Evolutionary conservation across 2,329 filamentous ascomycete genomes (phyloP), one percentile per base, ranked within the genome.

Genomic region (Alternaria conjuncta): DNA sequence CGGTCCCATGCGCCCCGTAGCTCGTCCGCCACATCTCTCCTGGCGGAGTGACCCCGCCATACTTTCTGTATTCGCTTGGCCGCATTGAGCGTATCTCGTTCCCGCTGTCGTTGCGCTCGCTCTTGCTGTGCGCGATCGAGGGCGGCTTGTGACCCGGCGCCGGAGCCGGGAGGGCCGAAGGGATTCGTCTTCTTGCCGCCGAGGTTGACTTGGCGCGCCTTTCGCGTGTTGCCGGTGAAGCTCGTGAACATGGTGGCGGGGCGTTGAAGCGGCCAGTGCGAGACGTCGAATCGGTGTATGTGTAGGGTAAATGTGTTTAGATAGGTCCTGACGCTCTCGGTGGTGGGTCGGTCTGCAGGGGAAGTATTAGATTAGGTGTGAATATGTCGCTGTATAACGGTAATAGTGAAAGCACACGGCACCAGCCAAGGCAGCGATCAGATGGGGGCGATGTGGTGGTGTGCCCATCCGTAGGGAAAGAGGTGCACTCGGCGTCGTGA

Each of bases 161-260:
- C 86, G 63, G 81, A 80, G 69, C 87, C 87, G 64, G 87, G 79
- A 57, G 80, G 81, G 55, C 86, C 89, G 79, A 96, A 97, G 4
- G 94, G 93, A 75, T 97, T 97, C 55, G 85, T 84, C 69, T 88
- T 88, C 71, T 94, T 91, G 66, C 94, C 96, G 70, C 93, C 96
- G 65, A 99, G 90, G 81, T 98, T 97, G 78, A 98, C 93, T 79
- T 97, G 94, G 69, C 96, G 90, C 65, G 91, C 90, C 70, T 92
- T 92, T 75, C 93, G 90, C 73, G 93, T 92, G 81, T 84, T 92
- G 72, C 96, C 96, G 23, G 92, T 96, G 83, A 99, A 99, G 57
- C 92, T 94, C 65, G 92, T 90, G 82, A 96, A 96, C 95, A 97
- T 97, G 68, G 69, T 68, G 65, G 67, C 66, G 63, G 68, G 49